Conservation (phyloP, 176 grass and related monocot species). For the Dendrocalamus sinicus region DNA sequence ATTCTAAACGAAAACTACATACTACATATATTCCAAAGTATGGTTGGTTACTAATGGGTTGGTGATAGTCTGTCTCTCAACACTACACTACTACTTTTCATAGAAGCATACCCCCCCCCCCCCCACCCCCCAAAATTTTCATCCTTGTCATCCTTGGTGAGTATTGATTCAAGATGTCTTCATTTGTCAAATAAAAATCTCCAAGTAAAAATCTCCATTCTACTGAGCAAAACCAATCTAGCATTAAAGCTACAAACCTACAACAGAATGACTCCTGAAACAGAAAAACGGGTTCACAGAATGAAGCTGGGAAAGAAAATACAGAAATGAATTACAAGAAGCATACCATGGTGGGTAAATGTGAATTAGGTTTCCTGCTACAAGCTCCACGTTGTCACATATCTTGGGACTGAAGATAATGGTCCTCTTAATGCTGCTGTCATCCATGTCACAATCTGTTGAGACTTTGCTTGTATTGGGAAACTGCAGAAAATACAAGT, state of each 20-base stretch:
- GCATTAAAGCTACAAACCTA: slow-evolving; percentile 7
- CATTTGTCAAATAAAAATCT: neutral
- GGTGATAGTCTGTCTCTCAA: neutral
- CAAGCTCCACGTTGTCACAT: slow-evolving; percentile 74
- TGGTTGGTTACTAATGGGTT: neutral
- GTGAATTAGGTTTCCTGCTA: slow-evolving; percentile 66
- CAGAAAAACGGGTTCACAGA: slow-evolving; percentile 22
- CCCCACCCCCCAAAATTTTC: neutral
- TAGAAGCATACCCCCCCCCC: neutral
- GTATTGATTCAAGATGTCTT: slow-evolving; percentile 11
- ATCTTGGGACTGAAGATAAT: slow-evolving; percentile 86
- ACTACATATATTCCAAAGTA: neutral
- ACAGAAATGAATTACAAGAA: slow-evolving; percentile 19
- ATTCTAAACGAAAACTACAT: neutral
- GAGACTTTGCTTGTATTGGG: slow-evolving; percentile 27
- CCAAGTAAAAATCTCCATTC: neutral
- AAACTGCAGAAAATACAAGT: slow-evolving; percentile 50
- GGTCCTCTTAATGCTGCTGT: slow-evolving; percentile 48
- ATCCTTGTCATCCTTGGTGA: slow-evolving; percentile 1
- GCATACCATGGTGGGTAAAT: slow-evolving; percentile 87
- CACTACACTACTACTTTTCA: slow-evolving; percentile 1
- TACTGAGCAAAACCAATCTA: neutral
- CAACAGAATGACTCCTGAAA: neutral
- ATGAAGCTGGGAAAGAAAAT: slow-evolving; percentile 18
- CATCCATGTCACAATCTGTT: slow-evolving; percentile 39